Evolutionary conservation across 345 rosid species (phyloP).

Genomic region (Syzygium grande): DNA sequence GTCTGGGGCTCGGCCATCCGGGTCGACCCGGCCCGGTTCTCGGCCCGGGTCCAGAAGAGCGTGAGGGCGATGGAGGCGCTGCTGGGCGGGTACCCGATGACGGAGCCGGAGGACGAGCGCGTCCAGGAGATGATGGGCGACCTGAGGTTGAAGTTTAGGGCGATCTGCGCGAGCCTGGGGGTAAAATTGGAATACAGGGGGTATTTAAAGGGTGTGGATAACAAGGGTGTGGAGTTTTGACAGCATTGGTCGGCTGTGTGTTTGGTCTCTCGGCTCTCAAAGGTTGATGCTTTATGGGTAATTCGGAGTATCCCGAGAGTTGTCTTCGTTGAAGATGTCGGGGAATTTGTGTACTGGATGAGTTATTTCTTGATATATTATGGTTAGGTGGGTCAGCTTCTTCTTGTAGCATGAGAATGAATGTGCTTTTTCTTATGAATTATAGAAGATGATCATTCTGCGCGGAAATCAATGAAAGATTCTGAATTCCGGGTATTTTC

Average conservation of each 20-base stretch:
- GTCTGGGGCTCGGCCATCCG: constrained; percentile 55
- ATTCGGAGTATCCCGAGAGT: not conserved
- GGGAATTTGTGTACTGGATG: not conserved
- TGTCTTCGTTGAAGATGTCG: not conserved
- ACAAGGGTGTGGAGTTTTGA: constrained; percentile 57
- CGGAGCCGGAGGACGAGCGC: constrained; percentile 58
- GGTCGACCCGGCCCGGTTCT: constrained; percentile 35
- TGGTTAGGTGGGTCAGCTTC: not conserved
- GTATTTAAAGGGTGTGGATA: constrained; percentile 28
- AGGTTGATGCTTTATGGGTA: not conserved
- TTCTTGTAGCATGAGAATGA: not conserved
- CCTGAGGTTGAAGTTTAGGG: constrained; percentile 59
- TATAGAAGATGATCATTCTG: not conserved
- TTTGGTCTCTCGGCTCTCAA: not conserved
- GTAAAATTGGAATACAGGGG: constrained; percentile 57
- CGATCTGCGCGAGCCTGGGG: constrained; percentile 58
- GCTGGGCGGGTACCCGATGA: constrained; percentile 42
- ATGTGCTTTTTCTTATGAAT: not conserved
- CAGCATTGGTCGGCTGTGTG: not conserved
- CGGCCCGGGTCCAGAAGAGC: constrained; percentile 44
- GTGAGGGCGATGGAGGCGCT: constrained; percentile 49
- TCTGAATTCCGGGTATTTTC: not conserved
- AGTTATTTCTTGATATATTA: not conserved
- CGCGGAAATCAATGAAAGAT: not conserved
- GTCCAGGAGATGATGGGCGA: constrained; percentile 48